Base-by-base conservation (phyloP, 352 stramenopile species). In the Pythium sp. region DNA sequence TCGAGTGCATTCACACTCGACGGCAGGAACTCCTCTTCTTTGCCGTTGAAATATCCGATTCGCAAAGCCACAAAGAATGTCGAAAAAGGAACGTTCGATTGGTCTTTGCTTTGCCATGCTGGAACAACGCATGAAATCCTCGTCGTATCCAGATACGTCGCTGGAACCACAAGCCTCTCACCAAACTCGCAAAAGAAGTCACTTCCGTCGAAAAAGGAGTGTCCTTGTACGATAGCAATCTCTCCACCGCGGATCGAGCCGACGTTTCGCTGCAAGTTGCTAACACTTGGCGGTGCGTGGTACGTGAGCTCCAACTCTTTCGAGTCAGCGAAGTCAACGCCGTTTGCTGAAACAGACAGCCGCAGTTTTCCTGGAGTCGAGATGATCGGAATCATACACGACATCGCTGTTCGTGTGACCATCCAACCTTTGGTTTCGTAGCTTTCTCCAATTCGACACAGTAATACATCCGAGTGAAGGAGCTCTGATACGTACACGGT, bases 341-440 rank as follows among this genome's bases (percentile, higher is more conserved):
- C 75, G 55, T 86, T 86, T 24, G 75, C 79, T 2, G 77, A 83
- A 12, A 83, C 53, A 8, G 60, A 60, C 0, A 89, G 51, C 0
- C 8, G 65, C 20, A 78, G 46, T 53, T 43, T 70, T 18, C 64
- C 63, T 22, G 65, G 63, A 11, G 28, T 61, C 14, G 61, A 64
- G 1, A 73, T 38, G 2, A 41, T 43, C 14, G 73, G 75, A 34
- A 86, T 34, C 30, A 38, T 62, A 38, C 81, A 89, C 22, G 71
- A 56, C 26, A 89, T 58, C 8, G 54, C 41, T 12, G 66, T 75
- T 6, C 60, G 72, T 5, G 78, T 82, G 26, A 74, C 4, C 51
- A 78, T 41, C 0, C 30, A 63, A 34, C 69, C 76, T 43, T 28
- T 2, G 0, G 75, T 58, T 22, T 65, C 26, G 6, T 66, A 60